A percentile compares a stretch with the other conserved stretches of the same genome.
phyloP scores from a whole-genome alignment of 345 rosid genomes.

The Draba incana region DNA sequence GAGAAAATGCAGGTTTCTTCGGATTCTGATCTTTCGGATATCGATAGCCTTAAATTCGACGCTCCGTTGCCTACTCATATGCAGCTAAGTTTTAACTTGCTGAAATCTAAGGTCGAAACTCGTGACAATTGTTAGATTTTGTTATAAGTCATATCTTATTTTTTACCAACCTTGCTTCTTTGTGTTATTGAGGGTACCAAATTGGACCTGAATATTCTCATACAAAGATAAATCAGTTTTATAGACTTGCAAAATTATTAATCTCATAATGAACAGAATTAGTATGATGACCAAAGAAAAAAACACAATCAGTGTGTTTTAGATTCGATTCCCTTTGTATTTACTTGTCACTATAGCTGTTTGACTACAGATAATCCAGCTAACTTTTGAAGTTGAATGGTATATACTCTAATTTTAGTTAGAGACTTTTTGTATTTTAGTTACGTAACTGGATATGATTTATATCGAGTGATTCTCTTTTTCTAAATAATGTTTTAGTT shows the following conservation, averaged over 20 bases:
- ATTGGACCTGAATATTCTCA: constrained; percentile 14
- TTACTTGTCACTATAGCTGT: background rate
- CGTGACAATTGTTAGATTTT: constrained; percentile 17
- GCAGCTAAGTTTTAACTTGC: constrained; percentile 70
- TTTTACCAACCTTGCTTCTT: background rate
- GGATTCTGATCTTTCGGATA: constrained; percentile 52
- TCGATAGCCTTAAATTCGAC: constrained; percentile 57
- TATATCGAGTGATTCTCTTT: too few species aligned
- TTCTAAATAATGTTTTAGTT: background rate
- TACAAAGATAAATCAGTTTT: constrained; percentile 9
- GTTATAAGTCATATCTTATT: background rate
- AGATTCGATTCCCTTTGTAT: constrained; percentile 10
- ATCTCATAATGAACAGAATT: constrained; percentile 1
- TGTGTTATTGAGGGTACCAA: background rate
- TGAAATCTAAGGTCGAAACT: constrained; percentile 47
- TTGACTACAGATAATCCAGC: too few species aligned
- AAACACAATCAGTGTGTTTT: background rate
- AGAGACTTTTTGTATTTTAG: too few species aligned
- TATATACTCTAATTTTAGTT: too few species aligned
- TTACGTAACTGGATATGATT: too few species aligned
- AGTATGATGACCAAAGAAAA: background rate
- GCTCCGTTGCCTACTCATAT: constrained; percentile 87
- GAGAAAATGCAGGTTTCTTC: constrained; percentile 42
- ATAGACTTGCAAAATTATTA: constrained; percentile 4
- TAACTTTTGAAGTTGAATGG: too few species aligned